Percentiles rank a stretch among this genome's conserved stretches.
phyloP scores from a whole-genome alignment of 2,329 filamentous ascomycete genomes.

The Macroventuria anomochaeta region DNA sequence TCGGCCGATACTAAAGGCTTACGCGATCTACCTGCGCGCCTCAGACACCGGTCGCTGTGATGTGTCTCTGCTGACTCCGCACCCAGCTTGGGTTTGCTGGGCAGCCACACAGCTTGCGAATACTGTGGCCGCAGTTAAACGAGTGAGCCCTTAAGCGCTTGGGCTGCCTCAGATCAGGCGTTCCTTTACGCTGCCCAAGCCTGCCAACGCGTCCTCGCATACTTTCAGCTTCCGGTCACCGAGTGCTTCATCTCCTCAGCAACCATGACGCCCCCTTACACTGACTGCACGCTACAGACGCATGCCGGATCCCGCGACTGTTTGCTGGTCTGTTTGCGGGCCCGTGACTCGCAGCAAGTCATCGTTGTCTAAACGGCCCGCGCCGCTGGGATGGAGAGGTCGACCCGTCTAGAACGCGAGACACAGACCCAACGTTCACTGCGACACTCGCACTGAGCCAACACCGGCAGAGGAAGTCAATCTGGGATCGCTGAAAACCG shows the following conservation, averaged over 20 bases:
- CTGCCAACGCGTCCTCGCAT: conserved; percentile 19
- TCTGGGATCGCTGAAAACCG: not conserved
- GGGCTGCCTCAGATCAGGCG: conserved; percentile 11
- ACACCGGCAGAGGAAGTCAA: conserved; percentile 7
- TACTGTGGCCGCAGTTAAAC: conserved; percentile 1
- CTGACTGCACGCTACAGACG: conserved; percentile 3
- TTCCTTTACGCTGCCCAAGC: conserved; percentile 13
- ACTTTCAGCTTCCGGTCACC: conserved; percentile 11
- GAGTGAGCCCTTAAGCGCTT: conserved; percentile 7
- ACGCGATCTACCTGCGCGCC: conserved; percentile 4
- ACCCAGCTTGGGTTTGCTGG: conserved; percentile 1
- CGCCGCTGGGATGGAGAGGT: conserved; percentile 12
- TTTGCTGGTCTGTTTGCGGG: conserved; percentile 15
- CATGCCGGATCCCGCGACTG: conserved; percentile 13
- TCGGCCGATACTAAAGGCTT: conserved; percentile 3
- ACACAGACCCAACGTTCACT: conserved; percentile 14
- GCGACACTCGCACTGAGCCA: conserved; percentile 8
- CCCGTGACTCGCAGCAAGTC: conserved; percentile 11
- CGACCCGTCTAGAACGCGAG: conserved; percentile 14
- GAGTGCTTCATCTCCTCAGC: conserved; percentile 10
- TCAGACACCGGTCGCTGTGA: conserved; percentile 8
- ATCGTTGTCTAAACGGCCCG: conserved; percentile 11
- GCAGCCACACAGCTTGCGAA: conserved; percentile 13
- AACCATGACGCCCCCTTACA: conserved; percentile 14
- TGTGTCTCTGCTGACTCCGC: conserved; percentile 9